Evolutionary conservation across 2,329 filamentous ascomycete genomes (phyloP), one percentile per base, ranked within the genome.

Genomic region (Cytospora chrysosperma): DNA sequence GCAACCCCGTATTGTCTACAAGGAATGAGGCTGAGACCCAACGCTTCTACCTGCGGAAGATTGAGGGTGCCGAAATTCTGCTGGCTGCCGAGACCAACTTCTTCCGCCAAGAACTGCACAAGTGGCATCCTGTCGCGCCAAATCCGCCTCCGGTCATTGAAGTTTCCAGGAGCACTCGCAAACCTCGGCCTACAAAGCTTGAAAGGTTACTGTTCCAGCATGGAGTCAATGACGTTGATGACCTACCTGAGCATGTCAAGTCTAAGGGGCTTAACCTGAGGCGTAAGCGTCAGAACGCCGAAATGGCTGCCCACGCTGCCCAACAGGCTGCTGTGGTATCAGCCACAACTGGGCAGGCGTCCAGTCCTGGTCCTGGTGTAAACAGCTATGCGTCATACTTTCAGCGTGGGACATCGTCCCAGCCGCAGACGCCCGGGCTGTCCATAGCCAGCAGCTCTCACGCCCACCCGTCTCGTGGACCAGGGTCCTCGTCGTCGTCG

Each of bases 31-130:
- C 93, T 10, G 91, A 93, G 61, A 93, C 91, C 0, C 90, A 97
- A 75, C 87, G 96, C 7, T 99, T 99, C 76, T 98, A 97, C 71
- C 81, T 99, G 49, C 91, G 95, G 63, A 99, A 99, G 78, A 93
- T 99, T 60, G 95, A 99, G 77, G 95, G 95, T 3, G 93, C 95
- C 1, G 95, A 99, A 74, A 93, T 99, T 58, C 83, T 99, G 3
- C 82, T 99, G 2, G 86, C 93, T 0, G 90, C 89, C 63, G 95
- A 99, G 78, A 97, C 94, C n/a, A 99, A 99, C 73, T 97, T 96
- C 75, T 94, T 99, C 79, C 88, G 94, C 27, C 93, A 97, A 73
- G 93, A 97, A 73, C 82, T 99, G 62, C 95, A 99, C 77, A 96
- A 92, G 73, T 97, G 92, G 90, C 92, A 89, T 47, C 93, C 93